Percentiles rank a stretch among this genome's conserved stretches.
phyloP scores from a whole-genome alignment of 352 stramenopile species.

The Phytophthora aleatoria region DNA sequence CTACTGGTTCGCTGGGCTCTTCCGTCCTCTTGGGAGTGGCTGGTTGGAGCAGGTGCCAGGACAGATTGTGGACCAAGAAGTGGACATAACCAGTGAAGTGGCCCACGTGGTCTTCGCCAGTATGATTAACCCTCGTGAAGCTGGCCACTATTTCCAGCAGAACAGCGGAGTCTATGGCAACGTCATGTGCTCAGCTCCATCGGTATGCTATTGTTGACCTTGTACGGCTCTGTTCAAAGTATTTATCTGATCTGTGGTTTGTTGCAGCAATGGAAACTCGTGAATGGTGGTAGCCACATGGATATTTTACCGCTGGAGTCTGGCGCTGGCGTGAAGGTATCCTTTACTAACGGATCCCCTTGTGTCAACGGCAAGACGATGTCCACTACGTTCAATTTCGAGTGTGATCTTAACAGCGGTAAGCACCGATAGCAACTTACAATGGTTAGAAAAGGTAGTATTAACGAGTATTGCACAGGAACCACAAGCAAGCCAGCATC shows the following conservation, averaged over 20 bases:
- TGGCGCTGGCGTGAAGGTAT: slow-evolving; percentile 63
- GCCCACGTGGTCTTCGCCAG: slow-evolving; percentile 65
- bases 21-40: slow-evolving; percentile 57
- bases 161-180: slow-evolving; percentile 69
- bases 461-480: slow-evolving; percentile 30
- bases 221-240: not conserved
- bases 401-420: slow-evolving; percentile 73
- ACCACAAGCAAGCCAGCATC: slow-evolving; percentile 47
- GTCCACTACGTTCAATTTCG: slow-evolving; percentile 67
- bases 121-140: slow-evolving; percentile 65
- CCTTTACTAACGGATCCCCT: slow-evolving; percentile 52
- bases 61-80: slow-evolving; percentile 62
- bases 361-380: slow-evolving; percentile 55
- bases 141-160: slow-evolving; percentile 69
- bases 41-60: slow-evolving; percentile 60
- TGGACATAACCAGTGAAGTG: slow-evolving; percentile 46
- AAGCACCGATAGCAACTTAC: slow-evolving; percentile 2
- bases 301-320: slow-evolving; percentile 58
- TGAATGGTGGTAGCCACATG: slow-evolving; percentile 68
- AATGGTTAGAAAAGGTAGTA: not conserved
- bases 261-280: slow-evolving; percentile 70
- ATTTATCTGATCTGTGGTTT: not conserved
- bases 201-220: slow-evolving; percentile 38
- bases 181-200: slow-evolving; percentile 72
- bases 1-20: slow-evolving; percentile 60